Base-by-base conservation (phyloP, 495 filamentous ascomycete species). In the Opeltia flavorubescens region DNA sequence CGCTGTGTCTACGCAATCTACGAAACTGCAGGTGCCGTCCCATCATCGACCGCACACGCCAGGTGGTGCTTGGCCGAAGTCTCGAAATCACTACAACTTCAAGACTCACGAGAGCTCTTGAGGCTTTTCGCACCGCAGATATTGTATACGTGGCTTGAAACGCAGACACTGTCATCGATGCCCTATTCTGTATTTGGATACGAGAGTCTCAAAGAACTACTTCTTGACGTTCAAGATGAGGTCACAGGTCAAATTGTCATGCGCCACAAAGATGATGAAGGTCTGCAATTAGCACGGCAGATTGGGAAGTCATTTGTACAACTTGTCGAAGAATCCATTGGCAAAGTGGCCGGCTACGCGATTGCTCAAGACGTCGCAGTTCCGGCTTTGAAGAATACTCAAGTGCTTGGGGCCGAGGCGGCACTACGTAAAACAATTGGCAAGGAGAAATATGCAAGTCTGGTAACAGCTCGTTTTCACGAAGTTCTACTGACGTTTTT, bases 1-100 rank as follows among this genome's bases (percentile, higher is more conserved):
- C 80, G 81, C 50, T 82, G 83, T 50, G 82, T 94, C 17, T 96
- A 95, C 60, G 81, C 89, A 60, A 86, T 95, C 20, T 91, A 95
- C 53, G 91, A 95, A 60, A 86, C 78, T 0, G 79, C 91, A 1
- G 86, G 80, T 5, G 74, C 73, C 33, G 71, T 89, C 1, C 66
- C 74, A 13, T 58, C 62, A 9, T 80, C 81, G 18, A 62, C 72
- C 35, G 64, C 62, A 29, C 82, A 95, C 64, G 87, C 89, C 1
- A 71, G 71, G 40, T 73, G 70, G 42, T 88, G 84, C 55, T 62
- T 94, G 36, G 51, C 50, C n/a, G 66, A 71, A 36, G 74, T 95
- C 21, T 75, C 87, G 4, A 65, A 59, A 34, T 65, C 72, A 5
- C 69, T 94, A 30, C 67, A 74, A 2, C 72, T 95, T 28, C 56